These are phyloP conservation scores for Trametes meyenii DNA, from an alignment of 768 basidiomycete genomes.

Conservation along the genomic window DNA sequence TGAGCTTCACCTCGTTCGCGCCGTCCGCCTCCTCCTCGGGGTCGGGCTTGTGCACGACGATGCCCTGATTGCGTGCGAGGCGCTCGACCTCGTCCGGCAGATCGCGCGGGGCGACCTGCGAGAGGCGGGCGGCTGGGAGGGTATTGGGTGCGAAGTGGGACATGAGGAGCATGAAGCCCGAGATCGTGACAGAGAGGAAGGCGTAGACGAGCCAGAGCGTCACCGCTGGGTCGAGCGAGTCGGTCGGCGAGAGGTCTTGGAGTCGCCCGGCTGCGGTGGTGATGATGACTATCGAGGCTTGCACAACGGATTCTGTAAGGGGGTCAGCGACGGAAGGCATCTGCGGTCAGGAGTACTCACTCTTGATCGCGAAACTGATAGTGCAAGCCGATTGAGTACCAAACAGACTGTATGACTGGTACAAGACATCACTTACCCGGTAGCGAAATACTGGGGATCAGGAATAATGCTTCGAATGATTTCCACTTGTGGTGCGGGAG, in stretches of 20 bases:
- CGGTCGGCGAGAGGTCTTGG: constrained; percentile 39
- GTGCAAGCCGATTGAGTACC: not conserved
- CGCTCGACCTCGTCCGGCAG: constrained; percentile 36
- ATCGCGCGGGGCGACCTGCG: constrained; percentile 38
- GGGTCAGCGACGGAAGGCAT: not conserved
- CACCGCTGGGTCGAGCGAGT: constrained; percentile 42
- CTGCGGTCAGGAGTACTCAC: constrained; percentile 24
- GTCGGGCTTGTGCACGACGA: constrained; percentile 19
- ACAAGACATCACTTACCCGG: constrained; percentile 33
- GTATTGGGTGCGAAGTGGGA: constrained; percentile 32
- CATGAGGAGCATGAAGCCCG: constrained; percentile 37
- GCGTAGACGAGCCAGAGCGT: constrained; percentile 45
- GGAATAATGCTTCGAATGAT: constrained; percentile 46
- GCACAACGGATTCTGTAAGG: constrained; percentile 42
- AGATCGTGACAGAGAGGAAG: constrained; percentile 39
- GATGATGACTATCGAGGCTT: constrained; percentile 47
- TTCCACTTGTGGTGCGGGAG: constrained; percentile 41
- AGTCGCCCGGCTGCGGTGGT: constrained; percentile 45
- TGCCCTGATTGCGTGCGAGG: constrained; percentile 29
- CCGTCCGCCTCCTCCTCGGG: constrained; percentile 26
- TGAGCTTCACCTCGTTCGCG: constrained; percentile 26
- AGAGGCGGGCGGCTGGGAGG: constrained; percentile 43
- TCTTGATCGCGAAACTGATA: constrained; percentile 44
- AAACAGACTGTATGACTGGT: constrained; percentile 1
- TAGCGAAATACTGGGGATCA: constrained; percentile 45